Base-by-base conservation (phyloP, 2,329 filamentous ascomycete genomes). In the Plenodomus biglobosus region DNA sequence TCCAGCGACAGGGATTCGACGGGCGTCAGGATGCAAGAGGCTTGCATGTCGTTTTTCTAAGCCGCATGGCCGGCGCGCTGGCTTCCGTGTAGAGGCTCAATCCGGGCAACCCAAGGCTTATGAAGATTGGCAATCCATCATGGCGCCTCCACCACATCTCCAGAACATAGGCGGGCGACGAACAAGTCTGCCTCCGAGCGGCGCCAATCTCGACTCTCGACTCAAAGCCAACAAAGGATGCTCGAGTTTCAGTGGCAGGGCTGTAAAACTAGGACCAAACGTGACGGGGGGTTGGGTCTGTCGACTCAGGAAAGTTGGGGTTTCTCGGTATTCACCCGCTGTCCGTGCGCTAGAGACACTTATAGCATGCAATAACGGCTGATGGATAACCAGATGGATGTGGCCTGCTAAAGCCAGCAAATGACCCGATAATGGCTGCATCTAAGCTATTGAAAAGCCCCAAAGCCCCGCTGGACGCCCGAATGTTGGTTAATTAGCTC, bases 401-500 rank as follows among this genome's bases (percentile, higher is more conserved):
- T 32, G 13, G 27, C 3, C 6, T 11, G 6, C 27, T 11, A 32
- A 32, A 32, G 27, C 27, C 27, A 56, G 56, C 56, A 65, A 70
- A 68, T 68, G 55, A 41, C 38, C 58, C 56, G 42, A 58, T 53
- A 56, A 40, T 51, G 56, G 58, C 53, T 65, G 55, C 56, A 58
- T 37, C 38, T 37, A 11, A 32, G 44, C 50, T 64, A 63, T 64
- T 50, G 58, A 55, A 66, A 53, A 45, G 54, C 56, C 60, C 64
- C 65, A 66, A 53, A 45, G 54, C 56, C 60, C 64, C 65, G 58
- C 63, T 68, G 64, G 46, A 11, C 56, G 62, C 44, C 36, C 19
- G 18, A 70, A 65, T 66, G 59, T 46, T 40, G 53, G 59, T 50
- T 67, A 71, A 71, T 68, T 71, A 68, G 52, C 56, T 53, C 42